A percentile compares a stretch with the other conserved stretches of the same genome.
Conservation (phyloP, 805 yeast genomes). For the Yamadazyma kitorensis region DNA sequence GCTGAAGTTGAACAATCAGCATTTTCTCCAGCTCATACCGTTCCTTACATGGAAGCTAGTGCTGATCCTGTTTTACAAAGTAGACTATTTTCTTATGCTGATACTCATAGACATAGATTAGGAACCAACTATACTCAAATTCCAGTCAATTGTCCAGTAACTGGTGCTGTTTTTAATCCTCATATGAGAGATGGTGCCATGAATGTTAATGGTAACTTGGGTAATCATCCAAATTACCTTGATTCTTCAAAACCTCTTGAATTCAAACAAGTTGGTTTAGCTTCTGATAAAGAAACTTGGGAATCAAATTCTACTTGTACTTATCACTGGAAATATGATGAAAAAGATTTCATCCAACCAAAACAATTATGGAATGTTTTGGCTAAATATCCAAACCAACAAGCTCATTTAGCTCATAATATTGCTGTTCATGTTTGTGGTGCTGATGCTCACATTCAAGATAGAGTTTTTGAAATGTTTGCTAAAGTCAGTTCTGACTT, state of each 20-base stretch:
- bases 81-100: slow-evolving; percentile 72
- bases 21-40: slow-evolving; percentile 69
- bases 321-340: slow-evolving; percentile 78
- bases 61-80: slow-evolving; percentile 79
- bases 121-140: slow-evolving; percentile 77
- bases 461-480: slow-evolving; percentile 75
- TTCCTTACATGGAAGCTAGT: slow-evolving; percentile 72
- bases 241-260: slow-evolving; percentile 53
- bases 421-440: slow-evolving; percentile 68
- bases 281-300: slow-evolving; percentile 78
- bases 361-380: slow-evolving; percentile 74
- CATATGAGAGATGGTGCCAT: slow-evolving; percentile 81
- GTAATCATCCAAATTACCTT: slow-evolving; percentile 73
- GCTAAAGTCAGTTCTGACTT: slow-evolving; percentile 66
- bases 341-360: slow-evolving; percentile 73
- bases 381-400: slow-evolving; percentile 78
- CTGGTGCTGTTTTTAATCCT: slow-evolving; percentile 52
- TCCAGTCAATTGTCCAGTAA: slow-evolving; percentile 83
- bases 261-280: slow-evolving; percentile 44
- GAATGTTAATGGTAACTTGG: slow-evolving; percentile 62
- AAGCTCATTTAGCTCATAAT: slow-evolving; percentile 78
- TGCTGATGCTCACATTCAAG: slow-evolving; percentile 77
- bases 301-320: slow-evolving; percentile 77
- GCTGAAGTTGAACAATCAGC: slow-evolving; percentile 67
- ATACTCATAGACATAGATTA: slow-evolving; percentile 74